Percentiles rank a stretch among this genome's conserved stretches.
Conservation (phyloP, 495 filamentous ascomycete species). For the Monascus purpureus region DNA sequence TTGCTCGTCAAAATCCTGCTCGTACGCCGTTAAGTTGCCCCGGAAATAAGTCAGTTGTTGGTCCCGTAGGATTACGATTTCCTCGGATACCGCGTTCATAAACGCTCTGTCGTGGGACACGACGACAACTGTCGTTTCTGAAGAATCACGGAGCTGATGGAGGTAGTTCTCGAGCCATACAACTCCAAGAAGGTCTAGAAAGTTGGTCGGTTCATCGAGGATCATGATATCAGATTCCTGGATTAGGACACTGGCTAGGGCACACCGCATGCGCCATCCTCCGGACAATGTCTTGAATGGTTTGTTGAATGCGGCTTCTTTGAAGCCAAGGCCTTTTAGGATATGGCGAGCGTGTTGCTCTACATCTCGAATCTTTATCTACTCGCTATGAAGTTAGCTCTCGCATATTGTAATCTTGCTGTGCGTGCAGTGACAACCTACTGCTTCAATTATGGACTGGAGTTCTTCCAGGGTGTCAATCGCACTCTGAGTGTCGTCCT, state of each 20-base stretch:
- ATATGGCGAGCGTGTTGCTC: constrained; percentile 50
- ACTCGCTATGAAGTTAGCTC: neutral
- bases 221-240: constrained; percentile 66
- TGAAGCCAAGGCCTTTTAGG: constrained; percentile 59
- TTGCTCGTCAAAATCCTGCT: constrained; percentile 48
- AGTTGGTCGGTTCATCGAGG: constrained; percentile 81
- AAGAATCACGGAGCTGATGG: constrained; percentile 28
- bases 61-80: constrained; percentile 61
- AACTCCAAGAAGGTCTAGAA: constrained; percentile 66
- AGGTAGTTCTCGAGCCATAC: constrained; percentile 70
- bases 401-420: too few relatives aligned
- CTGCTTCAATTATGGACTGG: constrained; percentile 39
- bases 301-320: constrained; percentile 39
- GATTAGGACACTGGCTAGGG: constrained; percentile 51
- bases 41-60: constrained; percentile 48
- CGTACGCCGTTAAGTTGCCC: constrained; percentile 56
- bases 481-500: constrained; percentile 48
- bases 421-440: too few relatives aligned
- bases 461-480: constrained; percentile 47
- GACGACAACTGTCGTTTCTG: constrained; percentile 40
- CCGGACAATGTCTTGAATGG: constrained; percentile 55
- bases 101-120: constrained; percentile 76
- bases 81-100: constrained; percentile 53
- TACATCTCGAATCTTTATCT: constrained; percentile 30
- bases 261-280: constrained; percentile 64